Percentiles rank a stretch among this genome's conserved stretches.
These are phyloP conservation scores for Fistulifera solaris DNA, from an alignment of 108 stramenopile species.

Conservation along the genomic window DNA sequence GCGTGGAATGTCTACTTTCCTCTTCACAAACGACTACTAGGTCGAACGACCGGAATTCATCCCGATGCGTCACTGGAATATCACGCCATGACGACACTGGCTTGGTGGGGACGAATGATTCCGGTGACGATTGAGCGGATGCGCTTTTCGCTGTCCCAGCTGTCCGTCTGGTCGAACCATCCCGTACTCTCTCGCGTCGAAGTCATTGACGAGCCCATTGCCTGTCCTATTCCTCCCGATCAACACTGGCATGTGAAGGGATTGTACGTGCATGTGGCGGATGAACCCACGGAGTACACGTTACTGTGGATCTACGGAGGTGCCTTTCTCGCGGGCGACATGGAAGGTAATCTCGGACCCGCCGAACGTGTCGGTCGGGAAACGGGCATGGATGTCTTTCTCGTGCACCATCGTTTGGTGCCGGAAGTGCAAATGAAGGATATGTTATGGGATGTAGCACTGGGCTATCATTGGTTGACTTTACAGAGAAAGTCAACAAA, in stretches of 20 bases:
- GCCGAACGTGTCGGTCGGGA: constrained; percentile 21
- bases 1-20: constrained; percentile 61
- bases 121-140: constrained; percentile 52
- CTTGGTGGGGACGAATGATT: constrained; percentile 62
- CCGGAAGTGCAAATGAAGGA: constrained; percentile 59
- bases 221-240: constrained; percentile 10
- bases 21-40: constrained; percentile 41
- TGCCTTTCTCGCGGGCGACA: constrained; percentile 65
- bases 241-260: constrained; percentile 36
- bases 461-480: constrained; percentile 45
- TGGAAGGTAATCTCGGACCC: constrained; percentile 43
- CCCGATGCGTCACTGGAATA: constrained; percentile 48
- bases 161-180: constrained; percentile 43
- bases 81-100: constrained; percentile 61
- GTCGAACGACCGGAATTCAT: constrained; percentile 48
- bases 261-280: constrained; percentile 34
- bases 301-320: constrained; percentile 78
- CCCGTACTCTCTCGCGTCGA: neutral
- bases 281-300: constrained; percentile 32
- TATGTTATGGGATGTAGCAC: constrained; percentile 51
- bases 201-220: neutral
- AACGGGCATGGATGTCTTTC: constrained; percentile 55
- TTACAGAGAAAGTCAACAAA: constrained; percentile 35
- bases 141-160: constrained; percentile 56
- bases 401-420: constrained; percentile 49